Evolutionary conservation across 768 basidiomycete genomes (phyloP).

Genomic region (Ramaria rubella): DNA sequence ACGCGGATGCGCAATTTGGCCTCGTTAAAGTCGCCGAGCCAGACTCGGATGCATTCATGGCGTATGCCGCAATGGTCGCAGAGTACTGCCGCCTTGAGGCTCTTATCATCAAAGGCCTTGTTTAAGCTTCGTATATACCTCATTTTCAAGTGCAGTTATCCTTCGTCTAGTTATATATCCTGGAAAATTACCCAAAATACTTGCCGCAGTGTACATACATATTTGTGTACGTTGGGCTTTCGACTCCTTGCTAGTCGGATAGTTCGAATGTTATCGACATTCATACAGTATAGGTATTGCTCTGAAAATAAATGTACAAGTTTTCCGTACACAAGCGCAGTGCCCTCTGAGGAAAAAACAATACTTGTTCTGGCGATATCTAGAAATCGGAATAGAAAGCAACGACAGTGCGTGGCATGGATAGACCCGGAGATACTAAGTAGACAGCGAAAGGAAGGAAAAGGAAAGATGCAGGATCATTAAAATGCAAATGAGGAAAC

Average conservation of each 20-base stretch:
- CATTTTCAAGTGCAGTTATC: not conserved
- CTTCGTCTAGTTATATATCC: not conserved
- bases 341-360: not conserved
- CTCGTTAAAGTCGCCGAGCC: constrained; percentile 78
- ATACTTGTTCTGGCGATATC: not conserved
- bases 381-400: not conserved
- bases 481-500: not conserved
- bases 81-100: constrained; percentile 75
- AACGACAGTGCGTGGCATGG: not conserved
- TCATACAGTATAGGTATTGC: not conserved
- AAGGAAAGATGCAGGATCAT: not conserved
- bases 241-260: not conserved
- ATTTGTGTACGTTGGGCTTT: not conserved
- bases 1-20: constrained; percentile 68
- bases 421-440: not conserved
- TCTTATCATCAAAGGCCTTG: constrained; percentile 1
- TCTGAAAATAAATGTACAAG: not conserved
- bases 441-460: not conserved
- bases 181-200: not conserved
- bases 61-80: constrained; percentile 78
- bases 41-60: constrained; percentile 78
- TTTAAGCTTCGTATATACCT: not conserved
- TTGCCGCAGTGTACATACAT: not conserved
- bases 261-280: not conserved
- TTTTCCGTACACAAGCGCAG: not conserved